These are phyloP conservation scores for Daldinia decipiens DNA, from an alignment of 495 filamentous ascomycete genomes.

Conservation along the genomic window DNA sequence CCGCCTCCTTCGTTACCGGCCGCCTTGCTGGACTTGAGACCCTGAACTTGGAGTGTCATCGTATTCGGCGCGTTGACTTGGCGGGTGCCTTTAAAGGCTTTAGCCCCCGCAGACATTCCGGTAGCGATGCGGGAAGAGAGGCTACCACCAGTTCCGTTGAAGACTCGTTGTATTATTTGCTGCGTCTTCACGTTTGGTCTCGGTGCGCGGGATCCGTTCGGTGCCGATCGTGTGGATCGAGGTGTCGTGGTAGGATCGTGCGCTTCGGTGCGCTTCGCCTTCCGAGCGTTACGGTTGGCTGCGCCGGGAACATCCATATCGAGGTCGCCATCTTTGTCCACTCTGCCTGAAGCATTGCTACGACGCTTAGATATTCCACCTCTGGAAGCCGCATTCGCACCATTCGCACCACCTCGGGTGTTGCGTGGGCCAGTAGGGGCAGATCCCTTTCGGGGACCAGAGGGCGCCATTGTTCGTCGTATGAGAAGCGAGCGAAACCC, in stretches of 20 bases:
- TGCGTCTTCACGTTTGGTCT: slow-evolving; percentile 48
- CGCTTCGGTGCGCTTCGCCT: slow-evolving; percentile 36
- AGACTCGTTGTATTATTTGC: slow-evolving; percentile 51
- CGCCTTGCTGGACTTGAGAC: slow-evolving; percentile 81
- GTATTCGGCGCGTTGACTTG: slow-evolving; percentile 34
- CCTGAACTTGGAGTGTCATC: slow-evolving; percentile 66
- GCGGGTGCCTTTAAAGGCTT: slow-evolving; percentile 22
- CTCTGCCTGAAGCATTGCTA: slow-evolving; percentile 54
- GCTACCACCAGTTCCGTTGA: slow-evolving; percentile 41
- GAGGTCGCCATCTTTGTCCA: slow-evolving; percentile 85
- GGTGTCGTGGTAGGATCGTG: slow-evolving; percentile 36
- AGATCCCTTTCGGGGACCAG: slow-evolving; percentile 43
- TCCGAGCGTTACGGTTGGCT: slow-evolving; percentile 47
- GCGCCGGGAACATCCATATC: slow-evolving; percentile 71
- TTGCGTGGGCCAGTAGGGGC: slow-evolving; percentile 50
- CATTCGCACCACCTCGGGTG: slow-evolving; percentile 20
- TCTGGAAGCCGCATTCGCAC: slow-evolving; percentile 48
- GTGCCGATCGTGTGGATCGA: slow-evolving; percentile 29
- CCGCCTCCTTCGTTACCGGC: slow-evolving; percentile 75
- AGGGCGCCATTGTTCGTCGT: slow-evolving; percentile 52
- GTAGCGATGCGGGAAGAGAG: slow-evolving; percentile 34
- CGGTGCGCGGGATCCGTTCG: slow-evolving; percentile 47
- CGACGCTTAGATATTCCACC: slow-evolving; percentile 80
- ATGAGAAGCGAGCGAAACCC: not conserved
- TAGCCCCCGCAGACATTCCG: slow-evolving; percentile 33